Percentiles rank a stretch among this genome's conserved stretches.
phyloP scores from a whole-genome alignment of 2,329 filamentous ascomycete genomes.

The Lojkania enalia region DNA sequence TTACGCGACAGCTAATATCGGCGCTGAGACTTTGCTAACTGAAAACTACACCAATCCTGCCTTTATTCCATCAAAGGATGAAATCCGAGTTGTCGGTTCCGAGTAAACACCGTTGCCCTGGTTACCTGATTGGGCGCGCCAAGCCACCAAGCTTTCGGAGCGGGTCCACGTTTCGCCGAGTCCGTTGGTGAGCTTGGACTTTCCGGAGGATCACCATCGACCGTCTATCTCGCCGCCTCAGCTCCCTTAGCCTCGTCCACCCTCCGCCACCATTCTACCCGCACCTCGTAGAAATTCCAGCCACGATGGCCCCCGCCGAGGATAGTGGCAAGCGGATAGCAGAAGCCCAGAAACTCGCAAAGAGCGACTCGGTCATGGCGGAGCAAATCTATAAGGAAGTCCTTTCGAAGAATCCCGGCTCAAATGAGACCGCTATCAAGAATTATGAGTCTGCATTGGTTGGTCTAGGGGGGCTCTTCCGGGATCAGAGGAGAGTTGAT shows the following conservation, averaged over 20 bases:
- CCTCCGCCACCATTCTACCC: neutral
- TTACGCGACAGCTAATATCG: too few relatives aligned
- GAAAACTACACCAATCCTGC: too few relatives aligned
- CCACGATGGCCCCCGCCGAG: slow-evolving; percentile 38
- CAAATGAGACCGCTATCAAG: slow-evolving; percentile 81
- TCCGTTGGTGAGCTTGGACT: slow-evolving; percentile 12
- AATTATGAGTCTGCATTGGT: slow-evolving; percentile 91
- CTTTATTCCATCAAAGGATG: too few relatives aligned
- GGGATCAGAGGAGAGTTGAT: slow-evolving; percentile 79
- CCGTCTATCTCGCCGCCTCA: neutral
- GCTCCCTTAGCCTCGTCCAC: neutral
- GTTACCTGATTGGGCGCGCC: too few relatives aligned
- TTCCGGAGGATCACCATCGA: slow-evolving; percentile 3
- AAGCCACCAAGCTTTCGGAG: neutral
- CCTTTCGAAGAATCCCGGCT: slow-evolving; percentile 79
- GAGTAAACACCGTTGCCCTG: too few relatives aligned
- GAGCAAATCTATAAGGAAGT: slow-evolving; percentile 89
- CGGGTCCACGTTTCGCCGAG: neutral
- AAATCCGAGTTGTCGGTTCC: too few relatives aligned
- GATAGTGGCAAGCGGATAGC: slow-evolving; percentile 70
- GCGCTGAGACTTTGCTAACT: too few relatives aligned
- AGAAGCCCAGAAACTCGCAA: slow-evolving; percentile 84
- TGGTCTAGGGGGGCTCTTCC: slow-evolving; percentile 87
- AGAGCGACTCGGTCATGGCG: slow-evolving; percentile 79
- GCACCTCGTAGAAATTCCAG: too few relatives aligned